phyloP scores from a whole-genome alignment of 306 rosid species.

The Medicago ruthenica region DNA sequence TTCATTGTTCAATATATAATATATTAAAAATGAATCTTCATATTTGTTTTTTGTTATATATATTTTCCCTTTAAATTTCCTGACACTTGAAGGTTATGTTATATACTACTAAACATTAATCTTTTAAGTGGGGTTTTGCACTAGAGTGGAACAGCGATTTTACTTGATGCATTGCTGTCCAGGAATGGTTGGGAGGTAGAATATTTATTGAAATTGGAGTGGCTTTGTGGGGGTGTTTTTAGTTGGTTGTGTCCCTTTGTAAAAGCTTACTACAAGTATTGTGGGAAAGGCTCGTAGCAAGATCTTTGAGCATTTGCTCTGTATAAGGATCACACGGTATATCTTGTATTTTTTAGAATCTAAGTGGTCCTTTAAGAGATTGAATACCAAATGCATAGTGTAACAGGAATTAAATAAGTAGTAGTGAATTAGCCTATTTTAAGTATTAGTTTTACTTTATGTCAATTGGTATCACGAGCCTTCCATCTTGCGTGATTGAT shows the following conservation, averaged over 20 bases:
- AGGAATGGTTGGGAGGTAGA: background rate
- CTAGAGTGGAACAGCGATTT: background rate
- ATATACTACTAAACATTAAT: background rate
- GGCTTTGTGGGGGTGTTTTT: background rate
- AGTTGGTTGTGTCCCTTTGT: background rate
- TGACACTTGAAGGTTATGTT: background rate
- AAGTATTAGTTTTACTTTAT: no score
- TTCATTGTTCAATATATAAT: conserved; percentile 21
- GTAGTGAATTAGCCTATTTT: no score
- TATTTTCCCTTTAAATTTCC: conserved; percentile 16
- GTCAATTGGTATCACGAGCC: no score
- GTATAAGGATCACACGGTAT: background rate
- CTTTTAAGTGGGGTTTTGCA: background rate
- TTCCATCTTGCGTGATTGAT: no score
- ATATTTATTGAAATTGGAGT: background rate
- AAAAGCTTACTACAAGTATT: background rate
- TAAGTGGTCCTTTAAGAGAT: no score
- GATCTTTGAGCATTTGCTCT: background rate
- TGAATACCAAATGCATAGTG: no score
- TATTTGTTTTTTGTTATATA: background rate
- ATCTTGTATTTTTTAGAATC: background rate
- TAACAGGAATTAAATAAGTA: no score
- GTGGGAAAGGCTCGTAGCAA: background rate
- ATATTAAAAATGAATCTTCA: conserved; percentile 19
- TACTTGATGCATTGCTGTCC: background rate